Conservation (phyloP, 352 stramenopile genomes). For the Pseudoperonospora humuli region DNA sequence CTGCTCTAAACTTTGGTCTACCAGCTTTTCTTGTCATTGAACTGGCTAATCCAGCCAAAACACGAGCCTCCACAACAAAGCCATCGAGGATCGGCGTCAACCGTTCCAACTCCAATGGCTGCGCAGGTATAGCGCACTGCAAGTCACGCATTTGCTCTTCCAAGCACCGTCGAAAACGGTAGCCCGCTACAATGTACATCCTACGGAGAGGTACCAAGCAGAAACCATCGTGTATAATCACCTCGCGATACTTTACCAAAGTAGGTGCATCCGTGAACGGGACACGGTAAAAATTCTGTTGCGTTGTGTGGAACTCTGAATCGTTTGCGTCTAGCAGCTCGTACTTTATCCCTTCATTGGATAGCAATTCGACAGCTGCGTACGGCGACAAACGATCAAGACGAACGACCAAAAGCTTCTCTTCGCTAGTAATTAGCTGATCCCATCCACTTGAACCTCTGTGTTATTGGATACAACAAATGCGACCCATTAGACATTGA, state of each 20-base stretch:
- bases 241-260: conserved; percentile 35
- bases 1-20: conserved; percentile 9
- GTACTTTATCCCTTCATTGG: conserved; percentile 27
- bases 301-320: conserved; percentile 4
- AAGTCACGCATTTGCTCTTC: conserved; percentile 34
- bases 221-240: conserved; percentile 36
- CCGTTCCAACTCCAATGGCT: conserved; percentile 25
- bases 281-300: conserved; percentile 31
- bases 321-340: conserved; percentile 18
- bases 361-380: conserved; percentile 23
- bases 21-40: conserved; percentile 2
- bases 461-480: conserved; percentile 10
- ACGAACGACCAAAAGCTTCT: conserved; percentile 30
- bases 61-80: conserved; percentile 28
- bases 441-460: conserved; percentile 34
- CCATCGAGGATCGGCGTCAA: conserved; percentile 30
- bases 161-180: conserved; percentile 34
- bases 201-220: conserved; percentile 34
- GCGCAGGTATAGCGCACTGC: conserved; percentile 32
- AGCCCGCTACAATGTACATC: conserved; percentile 30
- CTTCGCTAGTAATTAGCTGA: conserved; percentile 52
- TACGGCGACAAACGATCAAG: conserved; percentile 17
- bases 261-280: conserved; percentile 35
- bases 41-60: conserved; percentile 8
- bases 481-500: too few species aligned